Evolutionary conservation across 805 yeast species (phyloP).

Genomic region (Zygotorulaspora danielsina): DNA sequence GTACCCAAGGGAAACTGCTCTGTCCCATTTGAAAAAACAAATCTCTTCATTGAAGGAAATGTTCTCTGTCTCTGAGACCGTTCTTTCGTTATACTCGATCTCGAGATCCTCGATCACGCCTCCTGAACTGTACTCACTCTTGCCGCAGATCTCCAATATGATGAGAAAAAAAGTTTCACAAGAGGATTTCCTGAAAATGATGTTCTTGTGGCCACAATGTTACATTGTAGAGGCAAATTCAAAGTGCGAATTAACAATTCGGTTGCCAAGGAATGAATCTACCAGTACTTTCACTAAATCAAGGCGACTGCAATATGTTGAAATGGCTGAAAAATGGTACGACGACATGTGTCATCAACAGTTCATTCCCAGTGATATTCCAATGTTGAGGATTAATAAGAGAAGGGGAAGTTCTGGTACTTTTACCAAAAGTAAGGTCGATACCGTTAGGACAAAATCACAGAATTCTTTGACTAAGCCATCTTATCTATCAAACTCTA

Average conservation of each 20-base stretch:
- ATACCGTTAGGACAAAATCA: not conserved
- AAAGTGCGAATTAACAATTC: slow-evolving; percentile 22
- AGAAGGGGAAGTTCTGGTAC: slow-evolving; percentile 23
- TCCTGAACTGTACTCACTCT: slow-evolving; percentile 20
- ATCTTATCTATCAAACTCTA: slow-evolving; percentile 21
- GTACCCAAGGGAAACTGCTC: slow-evolving; percentile 21
- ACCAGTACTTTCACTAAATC: slow-evolving; percentile 25
- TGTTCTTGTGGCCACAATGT: slow-evolving; percentile 30
- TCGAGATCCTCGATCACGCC: slow-evolving; percentile 18
- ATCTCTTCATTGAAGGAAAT: slow-evolving; percentile 24
- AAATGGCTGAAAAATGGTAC: slow-evolving; percentile 27
- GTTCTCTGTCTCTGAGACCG: slow-evolving; percentile 27
- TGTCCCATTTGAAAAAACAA: slow-evolving; percentile 14
- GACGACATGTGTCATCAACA: not conserved
- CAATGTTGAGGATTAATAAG: slow-evolving; percentile 22
- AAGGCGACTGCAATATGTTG: slow-evolving; percentile 26
- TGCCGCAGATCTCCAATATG: slow-evolving; percentile 33
- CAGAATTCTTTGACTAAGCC: slow-evolving; percentile 1
- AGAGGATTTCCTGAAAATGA: slow-evolving; percentile 26
- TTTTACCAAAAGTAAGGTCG: not conserved
- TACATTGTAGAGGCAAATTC: slow-evolving; percentile 25
- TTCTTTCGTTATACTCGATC: slow-evolving; percentile 29
- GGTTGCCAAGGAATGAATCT: slow-evolving; percentile 20
- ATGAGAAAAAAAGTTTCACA: slow-evolving; percentile 26
- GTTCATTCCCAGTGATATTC: slow-evolving; percentile 23